Percentiles rank a stretch among this genome's conserved stretches.
These are phyloP conservation scores for Daldinia decipiens DNA, from an alignment of 495 filamentous ascomycete species.

Conservation along the genomic window DNA sequence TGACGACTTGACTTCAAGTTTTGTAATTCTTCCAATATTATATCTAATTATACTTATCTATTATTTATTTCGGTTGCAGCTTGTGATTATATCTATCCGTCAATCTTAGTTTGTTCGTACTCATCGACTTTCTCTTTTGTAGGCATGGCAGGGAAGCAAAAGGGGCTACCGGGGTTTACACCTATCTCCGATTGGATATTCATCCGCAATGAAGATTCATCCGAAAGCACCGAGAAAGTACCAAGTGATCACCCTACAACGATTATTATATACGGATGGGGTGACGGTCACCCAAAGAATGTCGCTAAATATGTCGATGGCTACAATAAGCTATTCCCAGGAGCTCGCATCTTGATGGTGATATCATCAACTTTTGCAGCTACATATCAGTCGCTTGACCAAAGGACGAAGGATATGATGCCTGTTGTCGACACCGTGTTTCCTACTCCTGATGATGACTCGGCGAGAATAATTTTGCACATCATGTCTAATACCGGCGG, in stretches of 20 bases:
- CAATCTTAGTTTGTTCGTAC: not conserved
- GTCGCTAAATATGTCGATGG: slow-evolving; percentile 66
- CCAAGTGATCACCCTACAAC: slow-evolving; percentile 49
- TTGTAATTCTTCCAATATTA: not conserved
- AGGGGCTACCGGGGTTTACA: slow-evolving; percentile 49
- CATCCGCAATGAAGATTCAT: slow-evolving; percentile 44
- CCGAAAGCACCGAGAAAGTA: slow-evolving; percentile 20
- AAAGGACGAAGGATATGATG: slow-evolving; percentile 58
- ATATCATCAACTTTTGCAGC: slow-evolving; percentile 60
- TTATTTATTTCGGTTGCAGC: not conserved
- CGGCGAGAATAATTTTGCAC: slow-evolving; percentile 52
- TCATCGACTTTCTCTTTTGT: not conserved
- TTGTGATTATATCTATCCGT: not conserved
- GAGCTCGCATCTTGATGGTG: slow-evolving; percentile 57
- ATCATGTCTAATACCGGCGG: slow-evolving; percentile 40
- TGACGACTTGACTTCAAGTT: not conserved
- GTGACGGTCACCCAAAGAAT: slow-evolving; percentile 62
- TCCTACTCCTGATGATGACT: slow-evolving; percentile 45
- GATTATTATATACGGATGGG: slow-evolving; percentile 64
- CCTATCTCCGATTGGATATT: slow-evolving; percentile 54
- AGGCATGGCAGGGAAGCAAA: slow-evolving; percentile 31
- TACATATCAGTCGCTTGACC: slow-evolving; percentile 53
- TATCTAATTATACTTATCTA: not conserved
- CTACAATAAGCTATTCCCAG: slow-evolving; percentile 61
- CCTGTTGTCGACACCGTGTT: slow-evolving; percentile 61